Conservation (phyloP, 2,329 filamentous ascomycete species). For the Kalmusia sp. region DNA sequence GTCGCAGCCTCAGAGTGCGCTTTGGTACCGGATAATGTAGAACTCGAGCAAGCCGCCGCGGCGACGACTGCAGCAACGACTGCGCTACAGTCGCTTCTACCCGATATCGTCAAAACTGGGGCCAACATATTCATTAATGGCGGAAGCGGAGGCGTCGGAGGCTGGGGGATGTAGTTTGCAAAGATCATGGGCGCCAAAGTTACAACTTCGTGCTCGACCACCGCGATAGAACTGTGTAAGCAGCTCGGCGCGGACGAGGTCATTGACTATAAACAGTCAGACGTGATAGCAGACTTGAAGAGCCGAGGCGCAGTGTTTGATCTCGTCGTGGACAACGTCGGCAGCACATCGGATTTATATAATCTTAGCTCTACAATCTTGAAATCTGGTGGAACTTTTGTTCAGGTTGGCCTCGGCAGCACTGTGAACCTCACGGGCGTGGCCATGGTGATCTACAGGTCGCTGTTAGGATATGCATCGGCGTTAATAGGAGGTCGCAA, state of each 20-base stretch:
- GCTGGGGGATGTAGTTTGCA: slow-evolving; percentile 68
- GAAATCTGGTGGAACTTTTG: no score
- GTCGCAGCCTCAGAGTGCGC: no score
- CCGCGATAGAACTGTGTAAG: slow-evolving; percentile 64
- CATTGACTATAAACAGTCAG: slow-evolving; percentile 63
- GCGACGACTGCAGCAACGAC: no score
- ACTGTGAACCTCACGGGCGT: no score
- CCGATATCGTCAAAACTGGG: slow-evolving; percentile 46
- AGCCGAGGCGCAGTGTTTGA: slow-evolving; percentile 58
- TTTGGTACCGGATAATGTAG: no score
- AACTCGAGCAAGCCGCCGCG: no score
- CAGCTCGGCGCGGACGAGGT: slow-evolving; percentile 68
- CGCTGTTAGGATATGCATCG: no score
- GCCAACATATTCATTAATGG: slow-evolving; percentile 70
- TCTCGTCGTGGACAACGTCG: slow-evolving; percentile 66
- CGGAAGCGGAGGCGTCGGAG: slow-evolving; percentile 67
- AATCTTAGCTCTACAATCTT: no score
- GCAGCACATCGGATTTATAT: slow-evolving; percentile 59
- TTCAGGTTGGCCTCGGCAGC: no score
- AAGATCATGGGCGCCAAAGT: slow-evolving; percentile 67
- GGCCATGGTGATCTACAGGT: no score
- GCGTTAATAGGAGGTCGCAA: no score
- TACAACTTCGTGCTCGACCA: slow-evolving; percentile 63
- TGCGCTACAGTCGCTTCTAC: no score
- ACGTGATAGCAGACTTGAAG: slow-evolving; percentile 58